Evolutionary conservation across 164 flowering plant species (phyloP), one percentile per base, ranked within the genome.

Genomic region (Macadamia tetraphylla): DNA sequence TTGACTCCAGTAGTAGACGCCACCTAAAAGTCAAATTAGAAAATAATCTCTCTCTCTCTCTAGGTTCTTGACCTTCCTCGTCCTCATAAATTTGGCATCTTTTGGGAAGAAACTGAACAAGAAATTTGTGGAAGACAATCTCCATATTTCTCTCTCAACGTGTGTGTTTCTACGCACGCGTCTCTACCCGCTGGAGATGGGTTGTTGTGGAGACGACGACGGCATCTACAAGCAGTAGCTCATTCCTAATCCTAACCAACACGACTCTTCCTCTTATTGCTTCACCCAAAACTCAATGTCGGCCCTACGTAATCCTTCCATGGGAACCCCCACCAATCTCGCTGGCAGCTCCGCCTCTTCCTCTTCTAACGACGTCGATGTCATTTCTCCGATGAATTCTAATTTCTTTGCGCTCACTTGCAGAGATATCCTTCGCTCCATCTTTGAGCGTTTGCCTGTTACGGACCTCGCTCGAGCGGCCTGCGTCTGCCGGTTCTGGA

Each of bases 391-490:
- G 71, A 84, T 92, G 87, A 84, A 85, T 66, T 90, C 96, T 29
- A 81, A 87, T 67, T 83, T 83, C 82, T 60, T 81, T 0, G 96
- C 93, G 62, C 75, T 91, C 1, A 29, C 74, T 29, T 84, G 89
- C 82, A 60, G 58, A 17, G 97, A 91, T 81, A 84, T 83, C 29
- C 92, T 94, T 62, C 82, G 87, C 0, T 56, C 72, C 61, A 88
- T 94, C 76, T 83, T 94, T 66, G 77, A 81, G 82, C 74, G 78
- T 43, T 85, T 94, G 10, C 71, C 85, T 5, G 31, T 86, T 15
- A 18, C 83, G 13, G 98, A 91, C 74, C 79, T 94, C 15, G 97
- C 97, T 6, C 86, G 97, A 10, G 83, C 97, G n/a, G 82, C 93
- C 42, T 87, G 97, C 81, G 98, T 94, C 0, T 86, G 95, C 77